Base-by-base conservation (phyloP, 805 yeast genomes). In the Komagataella pseudopastoris region DNA sequence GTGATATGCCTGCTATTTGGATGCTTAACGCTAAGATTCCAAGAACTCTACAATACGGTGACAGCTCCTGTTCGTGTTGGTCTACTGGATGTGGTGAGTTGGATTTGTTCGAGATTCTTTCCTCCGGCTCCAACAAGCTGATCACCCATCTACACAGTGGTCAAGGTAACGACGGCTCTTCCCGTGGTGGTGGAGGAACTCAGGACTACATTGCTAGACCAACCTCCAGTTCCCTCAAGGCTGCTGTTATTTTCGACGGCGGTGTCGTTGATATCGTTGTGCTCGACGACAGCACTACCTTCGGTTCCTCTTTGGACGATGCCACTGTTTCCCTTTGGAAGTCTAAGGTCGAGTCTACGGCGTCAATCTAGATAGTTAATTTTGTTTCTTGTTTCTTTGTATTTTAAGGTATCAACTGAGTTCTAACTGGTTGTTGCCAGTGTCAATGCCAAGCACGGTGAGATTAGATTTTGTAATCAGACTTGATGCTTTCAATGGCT, bases 1-100 rank as follows among this genome's bases (percentile, higher is more conserved):
- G 76, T 63, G 97, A 93, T 69, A 91, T 93, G 98, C 99, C 99
- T 58, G 98, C 99, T 56, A 78, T 90, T 60, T 90, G 98, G 98
- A 74, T 90, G 68, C 80, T 90, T 67, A 90, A 90, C 68, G 96
- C 96, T 56, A 86, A 87, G 75, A 83, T 90, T 64, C 96, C 99
- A 71, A 88, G 99, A 77, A 90, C 97, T 59, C 71, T 83, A 63
- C 98, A 93, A 73, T 93, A 93, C 71, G 97, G 97, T 67, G 72
- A 73, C 54, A 66, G 82, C 23, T 65, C 77, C 18, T 93, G 98
- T 76, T 88, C 97, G 44, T 93, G 99, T 78, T 93, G 99, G 99
- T 61, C 78, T 51, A 77, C 95, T 51, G 98, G 98, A 55, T 93
- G 99, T 73, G 99, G 99, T 74, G 99, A 93, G 76, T 75, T 93